Base-by-base conservation (phyloP, 768 basidiomycete genomes). In the Psilocybe cyanescens region DNA sequence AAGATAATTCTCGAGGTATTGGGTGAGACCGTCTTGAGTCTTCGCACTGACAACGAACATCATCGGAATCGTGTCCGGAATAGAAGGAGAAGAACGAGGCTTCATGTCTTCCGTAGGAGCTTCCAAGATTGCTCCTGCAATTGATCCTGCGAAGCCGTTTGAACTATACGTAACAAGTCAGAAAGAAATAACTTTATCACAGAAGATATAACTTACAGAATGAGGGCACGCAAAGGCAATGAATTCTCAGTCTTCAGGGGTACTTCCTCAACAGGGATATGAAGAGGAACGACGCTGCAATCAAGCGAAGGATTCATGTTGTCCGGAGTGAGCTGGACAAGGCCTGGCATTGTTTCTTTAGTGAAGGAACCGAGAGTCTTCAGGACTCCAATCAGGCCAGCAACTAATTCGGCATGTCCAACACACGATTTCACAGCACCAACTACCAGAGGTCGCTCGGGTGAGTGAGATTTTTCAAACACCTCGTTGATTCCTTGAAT, bases 1-100 rank as follows among this genome's bases (percentile, higher is more conserved):
- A 19, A 75, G 62, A 64, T 78, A 78, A 8, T 66, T 64, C 28
- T 71, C 59, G 35, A 78, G 49, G 55, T 76, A 75, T 24, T 68
- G 65, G 3, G 46, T 59, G 12, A 78, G 68, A 1, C 74, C 76
- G 1, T 64, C 69, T 24, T 65, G 68, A 54, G 66, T 73, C 57
- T 78, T 78, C 14, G 70, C 76, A 54, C 75, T 76, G 61, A 76
- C 66, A n/a, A 73, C 70, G 55, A 78, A 77, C 50, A 75, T 46
- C 67, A 74, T 62, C 7, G 72, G 55, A 2, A 58, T 67, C 8
- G 52, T 61, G 12, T 68, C 65, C 6, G 66, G 63, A 41, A 65
- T 63, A 12, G 60, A 48, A 6, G 66, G 24, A 47, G 65, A 24
- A 24, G 58, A 29, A 3, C 19, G 57, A 33, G 58, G 60, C 29